phyloP scores from a whole-genome alignment of 768 basidiomycete genomes.

The Pleurotus tuber-regium region DNA sequence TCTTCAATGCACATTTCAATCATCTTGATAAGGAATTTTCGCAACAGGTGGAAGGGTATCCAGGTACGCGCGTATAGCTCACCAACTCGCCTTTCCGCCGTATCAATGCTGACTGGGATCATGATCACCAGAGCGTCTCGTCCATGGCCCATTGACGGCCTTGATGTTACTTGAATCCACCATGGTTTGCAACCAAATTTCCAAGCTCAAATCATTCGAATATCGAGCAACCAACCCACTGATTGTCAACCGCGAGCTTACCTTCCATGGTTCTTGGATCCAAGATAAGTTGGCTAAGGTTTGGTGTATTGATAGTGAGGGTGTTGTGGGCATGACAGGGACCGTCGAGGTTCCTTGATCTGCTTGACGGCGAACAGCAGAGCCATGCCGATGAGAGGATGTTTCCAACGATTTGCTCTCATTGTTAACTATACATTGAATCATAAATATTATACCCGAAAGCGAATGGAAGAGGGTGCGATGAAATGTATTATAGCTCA shows the following conservation, averaged over 20 bases:
- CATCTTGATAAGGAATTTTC: slow-evolving; percentile 79
- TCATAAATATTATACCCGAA: not conserved
- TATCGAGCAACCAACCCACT: slow-evolving; percentile 71
- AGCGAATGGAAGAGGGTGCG: not conserved
- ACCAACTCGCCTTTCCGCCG: not conserved
- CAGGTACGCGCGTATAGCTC: slow-evolving; percentile 53
- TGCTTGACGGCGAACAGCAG: too few species aligned
- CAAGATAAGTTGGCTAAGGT: slow-evolving; percentile 39
- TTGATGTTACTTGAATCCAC: slow-evolving; percentile 71
- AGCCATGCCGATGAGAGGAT: too few species aligned
- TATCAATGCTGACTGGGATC: not conserved
- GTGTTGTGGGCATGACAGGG: slow-evolving; percentile 70
- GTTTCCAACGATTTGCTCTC: too few species aligned
- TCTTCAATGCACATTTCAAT: slow-evolving; percentile 82
- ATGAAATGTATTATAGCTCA: slow-evolving; percentile 17
- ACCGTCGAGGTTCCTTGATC: slow-evolving; percentile 27
- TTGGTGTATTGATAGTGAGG: slow-evolving; percentile 59
- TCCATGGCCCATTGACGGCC: slow-evolving; percentile 82
- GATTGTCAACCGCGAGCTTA: slow-evolving; percentile 47
- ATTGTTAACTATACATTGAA: too few species aligned
- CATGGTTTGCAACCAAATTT: slow-evolving; percentile 44
- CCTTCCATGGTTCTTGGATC: slow-evolving; percentile 45
- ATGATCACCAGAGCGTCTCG: slow-evolving; percentile 59
- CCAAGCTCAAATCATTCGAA: slow-evolving; percentile 50
- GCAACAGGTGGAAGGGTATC: slow-evolving; percentile 66